Conservation (phyloP, 805 yeast species). For the Cyberlindnera saturnus region DNA sequence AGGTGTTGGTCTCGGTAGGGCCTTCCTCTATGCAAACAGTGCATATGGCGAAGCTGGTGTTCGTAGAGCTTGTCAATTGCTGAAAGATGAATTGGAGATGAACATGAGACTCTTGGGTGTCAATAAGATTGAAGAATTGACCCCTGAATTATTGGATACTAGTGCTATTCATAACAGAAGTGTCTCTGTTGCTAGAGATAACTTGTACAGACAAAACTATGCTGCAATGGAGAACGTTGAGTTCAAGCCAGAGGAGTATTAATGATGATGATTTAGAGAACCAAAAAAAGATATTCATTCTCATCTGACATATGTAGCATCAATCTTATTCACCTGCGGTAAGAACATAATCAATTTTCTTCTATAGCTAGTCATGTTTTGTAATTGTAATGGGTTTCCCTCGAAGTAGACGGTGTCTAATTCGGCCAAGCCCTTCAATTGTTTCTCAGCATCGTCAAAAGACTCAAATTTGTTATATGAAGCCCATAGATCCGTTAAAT, state of each 20-base stretch:
- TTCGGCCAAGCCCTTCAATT: conserved; percentile 54
- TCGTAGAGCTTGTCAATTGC: conserved; percentile 48
- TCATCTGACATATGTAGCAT: conserved; percentile 67
- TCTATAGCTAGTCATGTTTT: conserved; percentile 76
- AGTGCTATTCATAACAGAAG: conserved; percentile 36
- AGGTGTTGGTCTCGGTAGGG: conserved; percentile 67
- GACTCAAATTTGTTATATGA: conserved; percentile 65
- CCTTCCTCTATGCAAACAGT: conserved; percentile 57
- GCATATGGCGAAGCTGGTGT: conserved; percentile 64
- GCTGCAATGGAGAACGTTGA: conserved; percentile 46
- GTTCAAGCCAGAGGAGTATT: conserved; percentile 28
- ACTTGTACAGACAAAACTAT: conserved; percentile 49
- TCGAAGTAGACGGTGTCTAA: conserved; percentile 91
- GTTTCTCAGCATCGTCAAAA: conserved; percentile 62
- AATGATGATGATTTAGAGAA: not conserved
- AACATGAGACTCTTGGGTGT: conserved; percentile 79
- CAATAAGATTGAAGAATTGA: conserved; percentile 50
- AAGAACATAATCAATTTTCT: conserved; percentile 72
- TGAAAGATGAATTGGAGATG: conserved; percentile 67
- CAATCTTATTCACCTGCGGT: conserved; percentile 72
- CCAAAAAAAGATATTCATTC: not conserved
- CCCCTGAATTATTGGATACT: conserved; percentile 56
- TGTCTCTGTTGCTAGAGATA: conserved; percentile 47
- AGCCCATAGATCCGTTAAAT: conserved; percentile 94
- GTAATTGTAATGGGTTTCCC: conserved; percentile 78